Percentiles rank a stretch among this genome's conserved stretches.
These are phyloP conservation scores for Cryptococcus sp. DNA, from an alignment of 1,284 basidiomycete species.

Conservation along the genomic window DNA sequence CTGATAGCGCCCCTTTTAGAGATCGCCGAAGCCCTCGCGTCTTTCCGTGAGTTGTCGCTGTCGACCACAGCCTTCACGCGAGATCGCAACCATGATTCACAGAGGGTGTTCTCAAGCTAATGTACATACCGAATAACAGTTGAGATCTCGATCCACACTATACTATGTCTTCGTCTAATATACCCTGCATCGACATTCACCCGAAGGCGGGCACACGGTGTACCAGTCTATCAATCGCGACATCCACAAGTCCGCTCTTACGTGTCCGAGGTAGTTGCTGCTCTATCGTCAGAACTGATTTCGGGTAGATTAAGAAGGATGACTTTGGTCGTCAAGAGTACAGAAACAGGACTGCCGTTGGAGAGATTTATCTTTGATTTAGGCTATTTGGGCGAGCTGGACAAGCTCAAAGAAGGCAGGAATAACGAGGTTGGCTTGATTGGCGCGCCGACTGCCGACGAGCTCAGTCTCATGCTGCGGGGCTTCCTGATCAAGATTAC, in stretches of 20 bases:
- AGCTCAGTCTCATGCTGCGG: conserved; percentile 75
- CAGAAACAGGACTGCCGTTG: conserved; percentile 59
- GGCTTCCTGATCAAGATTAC: conserved; percentile 81
- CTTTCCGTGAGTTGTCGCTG: conserved; percentile 34
- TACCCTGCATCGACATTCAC: conserved; percentile 87
- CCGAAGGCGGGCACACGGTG: conserved; percentile 81
- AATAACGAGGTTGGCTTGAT: conserved; percentile 49
- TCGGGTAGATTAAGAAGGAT: conserved; percentile 31
- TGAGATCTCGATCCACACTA: conserved; percentile 88
- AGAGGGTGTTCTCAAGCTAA: background rate
- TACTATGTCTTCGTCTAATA: conserved; percentile 83
- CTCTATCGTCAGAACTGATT: conserved; percentile 70
- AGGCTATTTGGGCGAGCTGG: conserved; percentile 63
- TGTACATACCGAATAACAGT: conserved; percentile 58
- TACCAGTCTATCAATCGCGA: conserved; percentile 85
- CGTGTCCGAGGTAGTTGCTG: conserved; percentile 75
- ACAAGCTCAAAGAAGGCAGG: conserved; percentile 70
- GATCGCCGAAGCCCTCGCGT: conserved; percentile 41
- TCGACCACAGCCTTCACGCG: too few species aligned
- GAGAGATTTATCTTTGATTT: conserved; percentile 66
- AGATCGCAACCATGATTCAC: background rate
- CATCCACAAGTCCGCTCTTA: conserved; percentile 86
- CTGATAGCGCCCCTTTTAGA: conserved; percentile 25
- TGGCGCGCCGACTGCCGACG: conserved; percentile 38
- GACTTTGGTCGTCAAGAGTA: conserved; percentile 70